Evolutionary conservation across 1,284 basidiomycete species (phyloP), one percentile per base, ranked within the genome.

Genomic region (Somion occarium): DNA sequence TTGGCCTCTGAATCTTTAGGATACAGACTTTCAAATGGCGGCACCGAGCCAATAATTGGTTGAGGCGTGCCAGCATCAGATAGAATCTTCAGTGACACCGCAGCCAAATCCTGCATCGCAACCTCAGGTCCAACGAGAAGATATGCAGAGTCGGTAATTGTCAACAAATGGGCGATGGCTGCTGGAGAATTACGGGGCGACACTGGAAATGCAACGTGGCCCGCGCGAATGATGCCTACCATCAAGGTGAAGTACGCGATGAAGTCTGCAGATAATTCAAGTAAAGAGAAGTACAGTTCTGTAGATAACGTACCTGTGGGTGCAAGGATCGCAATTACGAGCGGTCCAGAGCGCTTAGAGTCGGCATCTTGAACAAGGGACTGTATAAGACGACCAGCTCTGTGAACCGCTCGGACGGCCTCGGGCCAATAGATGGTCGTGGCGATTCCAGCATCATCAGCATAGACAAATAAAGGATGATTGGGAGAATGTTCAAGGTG

Each of bases 181-280:
- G 61, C 51, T 11, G 66, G 56, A 2, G 73, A 74, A 56, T 75
- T 74, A 23, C 72, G 63, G 0, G 66, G 62, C 3, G 73, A 75
- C 27, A 75, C 63, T 0, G 68, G 65, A 54, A 75, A 75, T 18
- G 58, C 55, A 1, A 56, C 52, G 50, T 60, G 61, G 2, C 69
- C 69, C 1, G 67, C 61, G 7, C 65, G 62, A 11, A 46, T 24
- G n/a, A 70, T 53, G n/a, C 66, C 67, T 19, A 57, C 42, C 25
- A 60, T 50, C 7, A 63, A 38, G 1, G 65, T 59, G 37, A 60
- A 56, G 49, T 64, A 68, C 0, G 65, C 63, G 43, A 69, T 58
- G 13, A 60, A 53, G 45, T 71, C 69, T 69, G 50, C 27, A 38
- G 9, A 23, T 5, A n/a, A 19, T 11, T 37, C 7, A 20, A 23